A percentile compares a stretch with the other conserved stretches of the same genome.
phyloP scores from a whole-genome alignment of 805 yeast genomes.

The Schwanniomyces pseudopolymorphus region DNA sequence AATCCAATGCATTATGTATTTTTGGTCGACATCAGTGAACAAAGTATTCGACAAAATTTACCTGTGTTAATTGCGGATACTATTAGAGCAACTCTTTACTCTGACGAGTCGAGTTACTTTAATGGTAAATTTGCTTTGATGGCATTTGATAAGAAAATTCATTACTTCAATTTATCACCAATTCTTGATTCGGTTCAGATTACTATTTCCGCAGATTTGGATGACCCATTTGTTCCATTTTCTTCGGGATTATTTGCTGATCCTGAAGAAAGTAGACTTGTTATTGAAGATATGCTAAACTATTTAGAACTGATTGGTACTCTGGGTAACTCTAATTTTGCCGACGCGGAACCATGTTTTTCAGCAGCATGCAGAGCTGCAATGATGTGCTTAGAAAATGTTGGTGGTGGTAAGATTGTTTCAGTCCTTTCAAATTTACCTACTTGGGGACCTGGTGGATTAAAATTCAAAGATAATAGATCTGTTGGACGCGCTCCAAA shows the following conservation, averaged over 20 bases:
- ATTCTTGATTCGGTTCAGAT: constrained; percentile 55
- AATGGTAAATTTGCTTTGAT: constrained; percentile 62
- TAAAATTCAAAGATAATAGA: constrained; percentile 44
- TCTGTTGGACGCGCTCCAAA: constrained; percentile 41
- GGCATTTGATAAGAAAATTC: constrained; percentile 70
- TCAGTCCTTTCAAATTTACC: constrained; percentile 70
- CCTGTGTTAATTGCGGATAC: constrained; percentile 69
- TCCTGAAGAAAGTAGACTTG: constrained; percentile 61
- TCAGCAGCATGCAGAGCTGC: constrained; percentile 81
- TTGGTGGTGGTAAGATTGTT: constrained; percentile 84
- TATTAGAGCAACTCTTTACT: constrained; percentile 51
- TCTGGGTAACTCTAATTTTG: constrained; percentile 31
- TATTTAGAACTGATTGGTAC: constrained; percentile 49
- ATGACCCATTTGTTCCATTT: constrained; percentile 82
- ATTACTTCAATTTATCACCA: constrained; percentile 68
- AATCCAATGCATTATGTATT: constrained; percentile 68
- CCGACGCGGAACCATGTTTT: constrained; percentile 63
- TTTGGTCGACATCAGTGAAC: constrained; percentile 65
- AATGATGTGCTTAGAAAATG: constrained; percentile 52
- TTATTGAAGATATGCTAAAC: constrained; percentile 67
- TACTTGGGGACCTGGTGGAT: constrained; percentile 75
- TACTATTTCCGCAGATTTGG: constrained; percentile 65
- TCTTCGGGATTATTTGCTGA: constrained; percentile 76
- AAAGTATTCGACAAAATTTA: constrained; percentile 57
- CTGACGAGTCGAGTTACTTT: constrained; percentile 16